Percentiles rank a stretch among this genome's conserved stretches.
These are phyloP conservation scores for Lentinula novae-zelandiae DNA, from an alignment of 1,284 basidiomycete genomes.

Conservation along the genomic window DNA sequence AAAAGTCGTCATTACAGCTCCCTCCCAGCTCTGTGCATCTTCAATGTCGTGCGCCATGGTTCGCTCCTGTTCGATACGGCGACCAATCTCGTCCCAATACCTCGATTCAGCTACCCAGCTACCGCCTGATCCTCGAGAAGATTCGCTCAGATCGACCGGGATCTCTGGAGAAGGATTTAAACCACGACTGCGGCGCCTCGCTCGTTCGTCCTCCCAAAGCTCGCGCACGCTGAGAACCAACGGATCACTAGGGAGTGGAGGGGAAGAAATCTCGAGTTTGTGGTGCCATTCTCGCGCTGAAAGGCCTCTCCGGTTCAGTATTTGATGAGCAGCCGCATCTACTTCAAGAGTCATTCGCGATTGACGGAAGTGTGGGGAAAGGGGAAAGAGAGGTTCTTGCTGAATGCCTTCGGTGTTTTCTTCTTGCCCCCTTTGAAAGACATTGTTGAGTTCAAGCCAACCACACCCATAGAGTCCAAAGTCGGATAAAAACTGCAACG, in stretches of 20 bases:
- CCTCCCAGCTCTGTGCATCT: conserved; percentile 41
- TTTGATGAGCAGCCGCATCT: conserved; percentile 78
- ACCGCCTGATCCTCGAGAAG: conserved; percentile 49
- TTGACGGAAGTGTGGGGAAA: conserved; percentile 60
- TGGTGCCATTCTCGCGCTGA: conserved; percentile 72
- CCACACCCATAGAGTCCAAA: conserved; percentile 95
- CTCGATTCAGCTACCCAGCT: conserved; percentile 69
- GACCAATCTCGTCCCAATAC: conserved; percentile 64
- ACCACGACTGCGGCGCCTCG: conserved; percentile 63
- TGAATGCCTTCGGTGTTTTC: conserved; percentile 20
- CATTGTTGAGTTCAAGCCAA: conserved; percentile 70
- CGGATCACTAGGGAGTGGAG: conserved; percentile 59
- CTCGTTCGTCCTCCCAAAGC: conserved; percentile 92
- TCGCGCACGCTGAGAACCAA: conserved; percentile 87
- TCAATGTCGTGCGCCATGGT: conserved; percentile 25
- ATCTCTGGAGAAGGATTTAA: conserved; percentile 64
- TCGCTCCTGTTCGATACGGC: conserved; percentile 47
- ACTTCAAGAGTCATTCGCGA: conserved; percentile 80
- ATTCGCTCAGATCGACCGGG: conserved; percentile 61
- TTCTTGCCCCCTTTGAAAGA: conserved; percentile 49
- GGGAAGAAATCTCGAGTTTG: conserved; percentile 57
- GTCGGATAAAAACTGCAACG: conserved; percentile 93
- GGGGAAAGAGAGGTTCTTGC: conserved; percentile 26
- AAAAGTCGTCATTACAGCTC: conserved; percentile 82
- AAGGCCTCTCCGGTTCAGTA: conserved; percentile 78